These are phyloP conservation scores for Melastoma malabathricum DNA, from an alignment of 345 rosid genomes.

Conservation along the genomic window DNA sequence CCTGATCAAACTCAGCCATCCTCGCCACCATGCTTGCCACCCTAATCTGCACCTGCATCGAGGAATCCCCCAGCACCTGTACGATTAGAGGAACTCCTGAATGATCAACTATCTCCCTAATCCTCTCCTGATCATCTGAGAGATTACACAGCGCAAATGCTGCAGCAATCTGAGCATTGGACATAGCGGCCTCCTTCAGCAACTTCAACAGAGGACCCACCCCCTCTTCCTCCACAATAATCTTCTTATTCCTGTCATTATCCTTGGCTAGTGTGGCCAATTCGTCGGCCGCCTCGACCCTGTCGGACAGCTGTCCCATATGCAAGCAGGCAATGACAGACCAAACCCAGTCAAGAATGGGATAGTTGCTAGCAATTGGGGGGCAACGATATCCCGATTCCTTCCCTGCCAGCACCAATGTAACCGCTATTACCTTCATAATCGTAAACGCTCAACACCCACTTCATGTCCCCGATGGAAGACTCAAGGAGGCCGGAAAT, in stretches of 20 bases:
- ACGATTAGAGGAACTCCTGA: constrained; percentile 53
- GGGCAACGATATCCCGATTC: constrained; percentile 53
- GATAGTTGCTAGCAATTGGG: constrained; percentile 89
- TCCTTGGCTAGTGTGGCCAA: constrained; percentile 57
- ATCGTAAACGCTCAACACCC: constrained; percentile 55
- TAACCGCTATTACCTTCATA: constrained; percentile 14
- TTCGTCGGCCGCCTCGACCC: constrained; percentile 62
- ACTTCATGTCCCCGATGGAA: constrained; percentile 68
- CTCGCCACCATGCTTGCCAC: constrained; percentile 53
- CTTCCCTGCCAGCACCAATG: constrained; percentile 23
- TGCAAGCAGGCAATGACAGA: constrained; percentile 47
- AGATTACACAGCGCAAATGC: constrained; percentile 26
- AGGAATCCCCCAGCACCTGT: constrained; percentile 51
- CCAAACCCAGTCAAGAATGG: constrained; percentile 91
- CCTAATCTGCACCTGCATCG: constrained; percentile 52
- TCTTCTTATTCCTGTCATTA: constrained; percentile 74
- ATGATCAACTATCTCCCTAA: constrained; percentile 34
- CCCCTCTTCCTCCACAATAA: constrained; percentile 83
- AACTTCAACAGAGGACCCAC: constrained; percentile 52
- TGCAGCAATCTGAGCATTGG: constrained; percentile 69
- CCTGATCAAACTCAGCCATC: constrained; percentile 54
- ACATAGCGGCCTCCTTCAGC: constrained; percentile 38
- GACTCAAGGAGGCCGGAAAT: constrained; percentile 46
- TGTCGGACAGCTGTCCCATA: constrained; percentile 41
- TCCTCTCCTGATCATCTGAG: constrained; percentile 55